These are phyloP conservation scores for Cryptococcus sp. DNA, from an alignment of 1,284 basidiomycete species.

Conservation along the genomic window DNA sequence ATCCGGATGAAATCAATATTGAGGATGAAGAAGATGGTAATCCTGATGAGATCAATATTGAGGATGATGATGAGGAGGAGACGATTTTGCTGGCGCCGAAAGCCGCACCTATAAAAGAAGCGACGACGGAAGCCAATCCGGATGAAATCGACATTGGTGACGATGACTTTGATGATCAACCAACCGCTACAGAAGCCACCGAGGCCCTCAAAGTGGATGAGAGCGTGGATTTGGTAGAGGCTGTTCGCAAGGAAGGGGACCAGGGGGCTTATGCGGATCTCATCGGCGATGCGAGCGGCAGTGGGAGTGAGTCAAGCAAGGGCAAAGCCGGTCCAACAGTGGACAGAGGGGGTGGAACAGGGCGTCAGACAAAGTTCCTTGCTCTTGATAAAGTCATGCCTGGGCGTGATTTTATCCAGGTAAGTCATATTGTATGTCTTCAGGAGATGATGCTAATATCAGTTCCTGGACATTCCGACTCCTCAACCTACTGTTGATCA, in stretches of 20 bases:
- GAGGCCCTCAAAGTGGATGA: slow-evolving; percentile 22
- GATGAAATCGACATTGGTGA: slow-evolving; percentile 63
- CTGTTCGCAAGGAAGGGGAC: slow-evolving; percentile 10
- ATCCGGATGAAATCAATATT: slow-evolving; percentile 22
- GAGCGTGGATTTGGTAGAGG: slow-evolving; percentile 34
- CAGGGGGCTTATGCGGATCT: background rate
- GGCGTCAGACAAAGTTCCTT: slow-evolving; percentile 66
- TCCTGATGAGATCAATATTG: slow-evolving; percentile 66
- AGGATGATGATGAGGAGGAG: slow-evolving; percentile 55
- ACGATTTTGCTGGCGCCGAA: background rate
- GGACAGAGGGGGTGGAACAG: background rate
- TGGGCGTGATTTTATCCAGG: slow-evolving; percentile 78
- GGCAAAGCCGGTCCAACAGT: background rate
- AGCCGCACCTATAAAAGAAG: background rate
- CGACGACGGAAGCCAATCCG: slow-evolving; percentile 51
- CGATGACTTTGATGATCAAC: slow-evolving; percentile 24
- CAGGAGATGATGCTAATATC: background rate
- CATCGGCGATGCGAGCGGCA: slow-evolving; percentile 16
- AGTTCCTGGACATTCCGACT: slow-evolving; percentile 67
- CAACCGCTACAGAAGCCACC: slow-evolving; percentile 5
- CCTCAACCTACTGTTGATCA: slow-evolving; percentile 21
- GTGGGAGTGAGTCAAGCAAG: slow-evolving; percentile 4
- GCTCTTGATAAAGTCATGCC: slow-evolving; percentile 91
- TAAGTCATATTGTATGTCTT: slow-evolving; percentile 37
- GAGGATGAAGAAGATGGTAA: slow-evolving; percentile 52